Conservation (phyloP, 2,329 filamentous ascomycete species). For the Diaporthe sp. region DNA sequence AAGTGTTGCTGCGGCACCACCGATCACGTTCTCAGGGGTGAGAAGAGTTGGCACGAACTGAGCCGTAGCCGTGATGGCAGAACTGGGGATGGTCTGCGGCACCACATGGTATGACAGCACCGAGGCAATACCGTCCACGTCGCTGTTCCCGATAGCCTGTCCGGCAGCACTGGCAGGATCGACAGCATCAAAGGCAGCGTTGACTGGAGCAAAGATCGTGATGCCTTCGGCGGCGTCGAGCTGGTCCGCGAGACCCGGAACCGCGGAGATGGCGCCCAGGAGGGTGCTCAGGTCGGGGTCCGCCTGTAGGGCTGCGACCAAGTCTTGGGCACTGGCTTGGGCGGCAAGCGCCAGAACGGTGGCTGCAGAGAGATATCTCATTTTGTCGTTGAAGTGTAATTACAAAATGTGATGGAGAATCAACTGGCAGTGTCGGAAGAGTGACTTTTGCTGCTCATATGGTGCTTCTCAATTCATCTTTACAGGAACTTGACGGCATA, state of each 20-base stretch:
- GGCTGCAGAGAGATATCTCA: not conserved
- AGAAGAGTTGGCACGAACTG: conserved; percentile 30
- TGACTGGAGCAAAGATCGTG: conserved; percentile 29
- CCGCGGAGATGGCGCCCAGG: conserved; percentile 13
- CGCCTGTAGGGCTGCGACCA: not conserved
- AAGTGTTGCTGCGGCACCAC: not conserved
- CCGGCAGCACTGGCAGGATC: conserved; percentile 23
- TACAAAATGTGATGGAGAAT: not conserved
- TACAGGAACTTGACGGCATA: not conserved
- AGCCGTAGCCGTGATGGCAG: conserved; percentile 10
- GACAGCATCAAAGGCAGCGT: conserved; percentile 24
- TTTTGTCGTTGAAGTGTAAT: not conserved
- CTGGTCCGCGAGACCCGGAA: conserved; percentile 14
- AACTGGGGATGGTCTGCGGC: not conserved
- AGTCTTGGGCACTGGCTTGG: conserved; percentile 4
- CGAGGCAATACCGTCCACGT: conserved; percentile 21
- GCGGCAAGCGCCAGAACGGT: not conserved
- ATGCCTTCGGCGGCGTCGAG: conserved; percentile 20
- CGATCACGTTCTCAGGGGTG: conserved; percentile 26
- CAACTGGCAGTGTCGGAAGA: not conserved
- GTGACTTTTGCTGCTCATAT: not conserved
- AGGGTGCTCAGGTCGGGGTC: conserved; percentile 31
- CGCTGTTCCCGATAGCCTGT: not conserved
- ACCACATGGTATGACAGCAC: conserved; percentile 33
- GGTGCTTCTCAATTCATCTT: rapidly evolving